Percentiles rank a stretch among this genome's conserved stretches.
Conservation (phyloP, 108 stramenopile genomes). For the Aurantiochytrium sp. region DNA sequence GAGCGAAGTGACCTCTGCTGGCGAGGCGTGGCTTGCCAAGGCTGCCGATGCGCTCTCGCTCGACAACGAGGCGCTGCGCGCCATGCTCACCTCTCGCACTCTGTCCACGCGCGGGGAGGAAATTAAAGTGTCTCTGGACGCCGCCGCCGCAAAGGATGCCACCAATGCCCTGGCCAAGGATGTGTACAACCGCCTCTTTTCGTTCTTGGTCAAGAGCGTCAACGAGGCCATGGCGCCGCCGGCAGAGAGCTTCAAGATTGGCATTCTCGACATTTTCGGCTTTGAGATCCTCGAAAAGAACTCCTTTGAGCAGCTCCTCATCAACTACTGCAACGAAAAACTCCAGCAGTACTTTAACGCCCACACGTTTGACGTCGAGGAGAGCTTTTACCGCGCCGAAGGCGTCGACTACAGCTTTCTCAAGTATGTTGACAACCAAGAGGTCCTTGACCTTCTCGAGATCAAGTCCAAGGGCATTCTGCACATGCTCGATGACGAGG, state of each 20-base stretch:
- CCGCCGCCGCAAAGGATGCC: background rate
- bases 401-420: background rate
- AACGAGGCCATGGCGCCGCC: constrained; percentile 59
- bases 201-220: constrained; percentile 26
- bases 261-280: constrained; percentile 35
- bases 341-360: constrained; percentile 50
- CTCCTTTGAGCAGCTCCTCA: constrained; percentile 57
- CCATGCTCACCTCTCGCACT: background rate
- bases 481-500: constrained; percentile 7
- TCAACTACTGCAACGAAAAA: constrained; percentile 88
- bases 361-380: constrained; percentile 22
- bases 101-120: background rate
- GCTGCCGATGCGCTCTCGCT: background rate
- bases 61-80: background rate
- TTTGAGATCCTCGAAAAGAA: constrained; percentile 29
- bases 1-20: background rate
- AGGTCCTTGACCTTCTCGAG: background rate
- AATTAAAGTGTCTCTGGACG: background rate
- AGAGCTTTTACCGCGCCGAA: constrained; percentile 16
- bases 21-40: background rate
- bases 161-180: constrained; percentile 31
- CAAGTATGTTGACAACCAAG: background rate
- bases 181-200: constrained; percentile 33
- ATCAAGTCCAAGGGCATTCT: background rate
- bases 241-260: constrained; percentile 15